Conservation (phyloP, 148 eudicot genomes). For the Limonium bicolor region DNA sequence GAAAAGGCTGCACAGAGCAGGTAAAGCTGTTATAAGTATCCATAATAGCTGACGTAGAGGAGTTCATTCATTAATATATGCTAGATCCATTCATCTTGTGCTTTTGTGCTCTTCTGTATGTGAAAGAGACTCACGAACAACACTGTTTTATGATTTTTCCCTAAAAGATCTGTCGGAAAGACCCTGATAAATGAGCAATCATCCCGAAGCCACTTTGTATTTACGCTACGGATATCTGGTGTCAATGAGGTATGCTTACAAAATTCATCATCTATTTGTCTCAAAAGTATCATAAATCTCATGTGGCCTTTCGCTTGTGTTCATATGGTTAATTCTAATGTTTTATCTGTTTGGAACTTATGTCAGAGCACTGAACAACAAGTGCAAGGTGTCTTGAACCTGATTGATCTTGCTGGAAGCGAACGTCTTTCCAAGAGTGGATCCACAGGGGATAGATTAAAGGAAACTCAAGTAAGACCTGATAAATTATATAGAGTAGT, state of each 20-base stretch:
- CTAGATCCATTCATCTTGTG: background rate
- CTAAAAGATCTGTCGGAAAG: constrained; percentile 74
- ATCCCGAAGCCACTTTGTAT: constrained; percentile 82
- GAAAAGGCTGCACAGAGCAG: constrained; percentile 65
- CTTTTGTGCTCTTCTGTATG: background rate
- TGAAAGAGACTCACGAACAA: background rate
- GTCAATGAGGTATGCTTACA: constrained; percentile 44
- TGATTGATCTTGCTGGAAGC: constrained; percentile 80
- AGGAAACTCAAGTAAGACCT: constrained; percentile 54
- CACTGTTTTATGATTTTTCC: background rate
- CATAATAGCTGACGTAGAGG: background rate
- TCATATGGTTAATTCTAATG: background rate
- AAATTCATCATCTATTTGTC: background rate
- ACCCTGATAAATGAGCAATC: constrained; percentile 84
- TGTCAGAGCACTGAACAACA: constrained; percentile 64
- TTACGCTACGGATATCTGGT: constrained; percentile 57
- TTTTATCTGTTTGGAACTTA: too few species aligned
- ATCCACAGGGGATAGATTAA: constrained; percentile 65
- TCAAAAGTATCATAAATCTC: background rate
- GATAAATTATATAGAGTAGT: background rate
- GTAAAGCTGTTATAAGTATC: constrained; percentile 7
- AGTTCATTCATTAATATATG: background rate
- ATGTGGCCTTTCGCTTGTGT: background rate
- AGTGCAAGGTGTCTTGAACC: constrained; percentile 59
- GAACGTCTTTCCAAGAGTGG: constrained; percentile 74